A percentile compares a stretch with the other conserved stretches of the same genome.
Conservation (phyloP, 164 flowering plant species). For the Echeveria elegans region DNA sequence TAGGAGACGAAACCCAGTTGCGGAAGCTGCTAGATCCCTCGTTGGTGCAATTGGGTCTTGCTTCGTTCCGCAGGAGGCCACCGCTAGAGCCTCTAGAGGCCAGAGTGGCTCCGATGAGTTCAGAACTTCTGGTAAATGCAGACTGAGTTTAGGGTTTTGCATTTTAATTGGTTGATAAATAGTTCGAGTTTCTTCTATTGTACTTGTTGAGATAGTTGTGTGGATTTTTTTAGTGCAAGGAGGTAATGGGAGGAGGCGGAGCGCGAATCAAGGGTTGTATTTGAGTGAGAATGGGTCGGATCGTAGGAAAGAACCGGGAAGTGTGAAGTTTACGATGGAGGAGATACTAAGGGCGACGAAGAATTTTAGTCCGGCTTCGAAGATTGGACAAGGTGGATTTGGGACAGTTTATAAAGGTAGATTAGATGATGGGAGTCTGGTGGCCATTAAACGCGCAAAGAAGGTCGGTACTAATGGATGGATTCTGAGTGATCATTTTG, state of each 20-base stretch:
- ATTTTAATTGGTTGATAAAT: too few relatives aligned
- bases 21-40: slow-evolving; percentile 32
- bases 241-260: slow-evolving; percentile 21
- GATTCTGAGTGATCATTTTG: not conserved
- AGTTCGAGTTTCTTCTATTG: not conserved
- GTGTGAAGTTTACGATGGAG: slow-evolving; percentile 42
- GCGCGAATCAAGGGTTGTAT: slow-evolving; percentile 28
- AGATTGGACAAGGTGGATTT: slow-evolving; percentile 93
- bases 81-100: slow-evolving; percentile 5
- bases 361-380: slow-evolving; percentile 64
- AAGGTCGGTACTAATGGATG: slow-evolving; percentile 36
- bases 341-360: slow-evolving; percentile 66
- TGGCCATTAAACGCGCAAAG: slow-evolving; percentile 88
- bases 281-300: slow-evolving; percentile 29
- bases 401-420: slow-evolving; percentile 81
- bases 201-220: not conserved
- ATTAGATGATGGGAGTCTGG: slow-evolving; percentile 60
- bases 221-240: slow-evolving; percentile 22
- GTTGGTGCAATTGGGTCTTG: slow-evolving; percentile 42
- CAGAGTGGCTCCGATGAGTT: slow-evolving; percentile 18
- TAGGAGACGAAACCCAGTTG: slow-evolving; percentile 21
- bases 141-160: not conserved
- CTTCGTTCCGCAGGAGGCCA: slow-evolving; percentile 52
- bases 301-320: slow-evolving; percentile 34
- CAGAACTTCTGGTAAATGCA: slow-evolving; percentile 23